phyloP scores from a whole-genome alignment of 2,329 filamentous ascomycete species.

The Fusarium graminum region DNA sequence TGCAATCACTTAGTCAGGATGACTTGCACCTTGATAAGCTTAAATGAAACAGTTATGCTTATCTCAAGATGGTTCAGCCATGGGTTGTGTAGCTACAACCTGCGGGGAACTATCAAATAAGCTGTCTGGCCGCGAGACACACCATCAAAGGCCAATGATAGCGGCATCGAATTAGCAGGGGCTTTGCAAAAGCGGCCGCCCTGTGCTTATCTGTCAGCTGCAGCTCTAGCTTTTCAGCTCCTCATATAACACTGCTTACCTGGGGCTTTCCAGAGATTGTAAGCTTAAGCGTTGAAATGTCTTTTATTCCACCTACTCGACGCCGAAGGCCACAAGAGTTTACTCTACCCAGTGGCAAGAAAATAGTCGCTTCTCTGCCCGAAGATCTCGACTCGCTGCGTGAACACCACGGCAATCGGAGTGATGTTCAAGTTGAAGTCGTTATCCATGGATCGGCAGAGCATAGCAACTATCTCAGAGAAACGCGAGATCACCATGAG shows the following conservation, averaged over 20 bases:
- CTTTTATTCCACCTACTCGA: slow-evolving; percentile 39
- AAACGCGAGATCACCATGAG: slow-evolving; percentile 67
- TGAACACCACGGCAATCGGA: slow-evolving; percentile 56
- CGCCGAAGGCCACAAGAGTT: slow-evolving; percentile 64
- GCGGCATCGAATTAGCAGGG: slow-evolving; percentile 36
- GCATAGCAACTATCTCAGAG: slow-evolving; percentile 61
- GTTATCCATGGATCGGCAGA: slow-evolving; percentile 69
- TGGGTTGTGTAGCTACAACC: slow-evolving; percentile 22
- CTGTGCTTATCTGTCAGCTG: slow-evolving; percentile 28
- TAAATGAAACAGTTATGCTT: slow-evolving; percentile 20
- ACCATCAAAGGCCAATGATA: slow-evolving; percentile 45
- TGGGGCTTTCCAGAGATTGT: slow-evolving; percentile 5
- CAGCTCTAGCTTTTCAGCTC: slow-evolving; percentile 24
- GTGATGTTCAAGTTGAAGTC: slow-evolving; percentile 63
- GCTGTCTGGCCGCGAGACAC: slow-evolving; percentile 38
- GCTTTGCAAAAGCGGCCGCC: slow-evolving; percentile 36
- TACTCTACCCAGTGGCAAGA: slow-evolving; percentile 66
- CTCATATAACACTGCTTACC: slow-evolving; percentile 10
- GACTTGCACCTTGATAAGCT: slow-evolving; percentile 10
- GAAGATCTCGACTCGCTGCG: slow-evolving; percentile 65
- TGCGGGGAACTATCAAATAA: slow-evolving; percentile 29
- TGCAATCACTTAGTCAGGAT: slow-evolving; percentile 16
- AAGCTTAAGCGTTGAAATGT: slow-evolving; percentile 34
- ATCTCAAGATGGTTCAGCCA: slow-evolving; percentile 1
- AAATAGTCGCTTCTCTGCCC: slow-evolving; percentile 68